Conservation (phyloP, 495 filamentous ascomycete genomes). For the Xylaria sp. region DNA sequence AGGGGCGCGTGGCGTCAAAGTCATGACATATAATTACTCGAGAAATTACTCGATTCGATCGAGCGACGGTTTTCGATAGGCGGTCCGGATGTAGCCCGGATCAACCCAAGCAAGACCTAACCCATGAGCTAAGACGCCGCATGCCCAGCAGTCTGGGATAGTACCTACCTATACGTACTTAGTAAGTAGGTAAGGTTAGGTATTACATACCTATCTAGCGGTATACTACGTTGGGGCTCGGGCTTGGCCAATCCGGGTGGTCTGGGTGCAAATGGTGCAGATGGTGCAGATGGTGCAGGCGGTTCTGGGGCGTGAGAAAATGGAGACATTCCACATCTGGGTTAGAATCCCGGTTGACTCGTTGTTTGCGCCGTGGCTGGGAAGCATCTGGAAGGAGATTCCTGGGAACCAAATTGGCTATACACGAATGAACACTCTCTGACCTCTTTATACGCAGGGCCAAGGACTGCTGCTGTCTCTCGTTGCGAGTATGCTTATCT, state of each 20-base stretch:
- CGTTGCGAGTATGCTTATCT: not conserved
- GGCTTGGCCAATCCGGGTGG: too few relatives aligned
- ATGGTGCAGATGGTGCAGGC: too few relatives aligned
- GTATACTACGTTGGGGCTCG: too few relatives aligned
- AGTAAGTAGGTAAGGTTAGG: too few relatives aligned
- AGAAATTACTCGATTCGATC: slow-evolving; percentile 28
- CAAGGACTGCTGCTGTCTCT: not conserved
- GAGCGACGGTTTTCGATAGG: slow-evolving; percentile 23
- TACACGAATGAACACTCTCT: not conserved
- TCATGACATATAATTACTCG: slow-evolving; percentile 28
- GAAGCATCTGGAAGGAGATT: not conserved
- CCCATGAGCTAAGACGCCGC: not conserved
- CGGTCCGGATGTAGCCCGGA: not conserved
- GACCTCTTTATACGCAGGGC: not conserved
- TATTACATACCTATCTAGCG: too few relatives aligned
- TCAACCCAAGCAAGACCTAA: not conserved
- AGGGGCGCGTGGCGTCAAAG: not conserved
- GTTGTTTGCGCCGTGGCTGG: not conserved
- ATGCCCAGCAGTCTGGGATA: not conserved
- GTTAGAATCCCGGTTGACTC: not conserved
- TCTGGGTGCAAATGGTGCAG: too few relatives aligned
- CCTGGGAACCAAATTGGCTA: not conserved
- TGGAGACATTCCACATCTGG: not conserved
- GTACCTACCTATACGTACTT: too few relatives aligned
- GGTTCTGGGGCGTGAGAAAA: not conserved